Base-by-base conservation (phyloP, 2,329 filamentous ascomycete species). In the Plenodomus biglobosus region DNA sequence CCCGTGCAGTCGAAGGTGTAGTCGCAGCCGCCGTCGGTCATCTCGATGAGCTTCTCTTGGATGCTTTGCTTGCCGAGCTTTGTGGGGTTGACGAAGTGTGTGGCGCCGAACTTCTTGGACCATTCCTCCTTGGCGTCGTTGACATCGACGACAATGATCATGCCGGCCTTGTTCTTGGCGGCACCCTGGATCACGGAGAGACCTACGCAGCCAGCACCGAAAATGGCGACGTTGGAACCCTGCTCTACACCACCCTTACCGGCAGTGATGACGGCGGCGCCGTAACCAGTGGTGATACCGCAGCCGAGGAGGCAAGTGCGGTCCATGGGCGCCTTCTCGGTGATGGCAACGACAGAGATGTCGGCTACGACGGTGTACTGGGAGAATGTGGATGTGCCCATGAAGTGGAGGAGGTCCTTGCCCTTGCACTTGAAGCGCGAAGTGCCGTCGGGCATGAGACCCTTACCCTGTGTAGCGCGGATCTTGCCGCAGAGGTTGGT, bases 1-100 rank as follows among this genome's bases (percentile, higher is more conserved):
- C 94, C 94, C 6, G 94, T 99, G 82, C 94, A 97, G 79, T 99
- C 94, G 72, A 99, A 99, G 41, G 94, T 99, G 80, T 96, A 97
- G 79, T 99, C 94, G 73, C 91, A 95, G 42, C 94, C 94, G 59
- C 94, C 94, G 67, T 97, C 94, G 1, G 94, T 99, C 87, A 97
- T 91, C 76, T 97, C 92, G 61, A 97, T 85, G 57, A 99, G 82
- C 78, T 92, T 87, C 69, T 96, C 90, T 66, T 95, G 90, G 62
- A 97, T 88, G 51, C 83, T 90, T 81, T 92, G 87, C 40, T 72
- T 68, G 58, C 76, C 75, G 45, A 79, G 64, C 74, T 92, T 86
- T 24, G 65, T 71, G 38, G 94, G 94, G 80, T 99, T 97, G 65
- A 99, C 88, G 69, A 99, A 99, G 76, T 97, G 83, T 16, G 94